phyloP scores from a whole-genome alignment of 768 basidiomycete species.

The Multifurca ochricompacta region DNA sequence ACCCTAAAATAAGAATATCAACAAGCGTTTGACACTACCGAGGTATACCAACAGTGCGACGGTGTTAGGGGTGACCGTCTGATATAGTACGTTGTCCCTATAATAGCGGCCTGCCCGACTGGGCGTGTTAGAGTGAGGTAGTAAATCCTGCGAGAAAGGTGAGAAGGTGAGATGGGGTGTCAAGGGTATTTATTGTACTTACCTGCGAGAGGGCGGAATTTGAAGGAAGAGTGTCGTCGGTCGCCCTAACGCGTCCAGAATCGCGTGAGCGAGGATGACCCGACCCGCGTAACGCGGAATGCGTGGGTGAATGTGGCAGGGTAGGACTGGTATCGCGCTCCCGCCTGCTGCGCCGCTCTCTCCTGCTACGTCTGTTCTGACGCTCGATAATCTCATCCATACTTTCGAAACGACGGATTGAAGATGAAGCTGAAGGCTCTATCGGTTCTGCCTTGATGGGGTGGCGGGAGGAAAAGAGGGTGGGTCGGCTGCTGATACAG shows the following conservation, averaged over 20 bases:
- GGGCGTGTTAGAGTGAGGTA: slow-evolving; percentile 24
- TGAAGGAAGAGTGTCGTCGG: slow-evolving; percentile 4
- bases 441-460: slow-evolving; percentile 58
- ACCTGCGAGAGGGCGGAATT: slow-evolving; percentile 9
- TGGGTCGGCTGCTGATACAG: slow-evolving; percentile 43
- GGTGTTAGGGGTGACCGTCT: slow-evolving; percentile 17
- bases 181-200: neutral
- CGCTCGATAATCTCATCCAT: slow-evolving; percentile 76
- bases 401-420: slow-evolving; percentile 54
- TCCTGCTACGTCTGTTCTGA: slow-evolving; percentile 48
- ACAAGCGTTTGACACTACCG: neutral
- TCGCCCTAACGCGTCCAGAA: slow-evolving; percentile 26
- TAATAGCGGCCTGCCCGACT: slow-evolving; percentile 19
- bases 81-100: slow-evolving; percentile 19
- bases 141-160: slow-evolving; percentile 36
- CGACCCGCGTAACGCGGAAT: slow-evolving; percentile 39
- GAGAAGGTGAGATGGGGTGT: neutral
- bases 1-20: slow-evolving; percentile 5
- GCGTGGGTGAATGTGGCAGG: slow-evolving; percentile 14
- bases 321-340: slow-evolving; percentile 35
- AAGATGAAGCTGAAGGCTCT: slow-evolving; percentile 36
- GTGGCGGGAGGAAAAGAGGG: slow-evolving; percentile 38
- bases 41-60: slow-evolving; percentile 11
- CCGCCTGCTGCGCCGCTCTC: slow-evolving; percentile 41
- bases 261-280: slow-evolving; percentile 52